Conservation (phyloP, 495 filamentous ascomycete species). For the Jackrogersella multiformis region DNA sequence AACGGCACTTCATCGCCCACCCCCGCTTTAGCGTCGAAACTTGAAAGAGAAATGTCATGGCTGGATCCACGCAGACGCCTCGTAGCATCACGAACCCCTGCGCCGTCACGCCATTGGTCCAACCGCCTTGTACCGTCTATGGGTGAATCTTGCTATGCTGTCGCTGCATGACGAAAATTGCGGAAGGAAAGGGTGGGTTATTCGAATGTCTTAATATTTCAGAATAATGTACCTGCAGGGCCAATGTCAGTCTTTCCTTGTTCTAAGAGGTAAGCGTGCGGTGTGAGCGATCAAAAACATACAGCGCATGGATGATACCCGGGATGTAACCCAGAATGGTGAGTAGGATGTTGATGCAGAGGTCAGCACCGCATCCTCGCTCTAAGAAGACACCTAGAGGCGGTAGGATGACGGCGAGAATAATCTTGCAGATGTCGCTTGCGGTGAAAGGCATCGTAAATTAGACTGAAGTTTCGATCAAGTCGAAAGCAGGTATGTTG, state of each 20-base stretch:
- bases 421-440: conserved; percentile 88
- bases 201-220: conserved; percentile 52
- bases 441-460: conserved; percentile 66
- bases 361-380: conserved; percentile 81
- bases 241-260: conserved; percentile 22
- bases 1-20: conserved; percentile 11
- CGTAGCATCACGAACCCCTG: conserved; percentile 30
- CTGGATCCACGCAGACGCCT: conserved; percentile 35
- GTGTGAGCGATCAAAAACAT: conserved; percentile 25
- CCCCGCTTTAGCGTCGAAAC: conserved; percentile 10
- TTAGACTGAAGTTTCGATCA: neutral
- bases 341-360: conserved; percentile 87
- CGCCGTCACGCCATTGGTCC: conserved; percentile 28
- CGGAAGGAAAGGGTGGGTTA: conserved; percentile 15
- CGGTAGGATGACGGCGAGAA: conserved; percentile 85
- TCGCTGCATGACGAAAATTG: conserved; percentile 23
- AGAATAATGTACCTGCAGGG: conserved; percentile 57
- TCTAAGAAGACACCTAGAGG: conserved; percentile 93
- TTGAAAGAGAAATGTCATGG: conserved; percentile 13
- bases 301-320: conserved; percentile 79
- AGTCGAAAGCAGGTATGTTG: neutral
- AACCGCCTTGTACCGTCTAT: conserved; percentile 25
- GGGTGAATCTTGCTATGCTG: conserved; percentile 28
- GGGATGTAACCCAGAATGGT: conserved; percentile 85
- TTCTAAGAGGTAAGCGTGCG: neutral